Percentiles rank a stretch among this genome's conserved stretches.
Conservation (phyloP, 441 rosid species). For the Jatropha podagrica region DNA sequence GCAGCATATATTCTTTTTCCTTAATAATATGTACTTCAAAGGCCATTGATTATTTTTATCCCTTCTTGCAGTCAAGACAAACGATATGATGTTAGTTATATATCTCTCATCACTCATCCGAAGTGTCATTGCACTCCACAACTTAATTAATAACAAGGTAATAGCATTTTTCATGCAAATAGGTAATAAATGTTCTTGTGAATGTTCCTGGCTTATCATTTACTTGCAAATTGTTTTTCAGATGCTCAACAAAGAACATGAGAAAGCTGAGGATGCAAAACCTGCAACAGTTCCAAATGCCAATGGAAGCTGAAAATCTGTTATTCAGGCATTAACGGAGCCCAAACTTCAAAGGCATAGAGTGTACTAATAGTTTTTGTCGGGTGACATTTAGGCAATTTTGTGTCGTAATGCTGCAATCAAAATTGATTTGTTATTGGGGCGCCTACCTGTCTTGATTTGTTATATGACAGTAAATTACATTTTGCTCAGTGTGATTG, state of each 20-base stretch:
- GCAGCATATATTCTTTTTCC: not conserved
- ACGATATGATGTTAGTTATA: slow-evolving; percentile 65
- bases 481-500: not conserved
- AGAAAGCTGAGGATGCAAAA: slow-evolving; percentile 52
- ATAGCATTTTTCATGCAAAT: not conserved
- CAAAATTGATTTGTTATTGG: not conserved
- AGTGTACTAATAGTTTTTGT: not conserved
- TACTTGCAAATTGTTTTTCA: slow-evolving; percentile 15
- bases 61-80: slow-evolving; percentile 51
- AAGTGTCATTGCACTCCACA: slow-evolving; percentile 57
- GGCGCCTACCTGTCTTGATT: not conserved
- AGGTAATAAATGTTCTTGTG: not conserved
- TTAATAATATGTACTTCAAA: slow-evolving; percentile 31
- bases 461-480: not conserved
- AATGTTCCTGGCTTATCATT: not conserved
- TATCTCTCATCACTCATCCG: slow-evolving; percentile 60
- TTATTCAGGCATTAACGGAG: not conserved
- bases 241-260: slow-evolving; percentile 60
- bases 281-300: slow-evolving; percentile 39
- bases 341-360: not conserved
- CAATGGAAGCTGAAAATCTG: slow-evolving; percentile 23
- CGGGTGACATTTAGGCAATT: not conserved
- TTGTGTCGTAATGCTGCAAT: not conserved
- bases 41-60: slow-evolving; percentile 34
- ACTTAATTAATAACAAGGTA: slow-evolving; percentile 61